Evolutionary conservation across 2,329 filamentous ascomycete genomes (phyloP).

Genomic region (Penicillium sp.): DNA sequence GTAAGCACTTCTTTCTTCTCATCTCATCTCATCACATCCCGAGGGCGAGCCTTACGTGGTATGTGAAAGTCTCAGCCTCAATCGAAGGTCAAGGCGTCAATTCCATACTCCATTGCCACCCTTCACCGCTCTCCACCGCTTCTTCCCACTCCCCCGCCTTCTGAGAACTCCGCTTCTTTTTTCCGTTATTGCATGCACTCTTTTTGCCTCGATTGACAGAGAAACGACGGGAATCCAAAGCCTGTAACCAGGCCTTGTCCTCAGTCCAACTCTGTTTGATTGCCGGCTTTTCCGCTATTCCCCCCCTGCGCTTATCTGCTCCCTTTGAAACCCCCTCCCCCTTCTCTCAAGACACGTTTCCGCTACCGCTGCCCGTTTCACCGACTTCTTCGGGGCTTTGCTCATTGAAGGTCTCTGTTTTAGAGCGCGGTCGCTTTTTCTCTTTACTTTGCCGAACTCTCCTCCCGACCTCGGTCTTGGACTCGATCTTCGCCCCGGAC

Average conservation of each 20-base stretch:
- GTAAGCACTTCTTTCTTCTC: background rate
- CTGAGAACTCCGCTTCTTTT: slow-evolving; percentile 13
- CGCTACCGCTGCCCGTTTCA: slow-evolving; percentile 2
- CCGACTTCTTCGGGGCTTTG: background rate
- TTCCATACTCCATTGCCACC: slow-evolving; percentile 6
- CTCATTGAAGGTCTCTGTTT: slow-evolving; percentile 8
- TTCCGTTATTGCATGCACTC: background rate
- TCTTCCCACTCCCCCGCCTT: slow-evolving; percentile 15
- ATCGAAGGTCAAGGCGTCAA: background rate
- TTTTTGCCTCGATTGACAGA: slow-evolving; percentile 4
- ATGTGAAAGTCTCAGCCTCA: background rate
- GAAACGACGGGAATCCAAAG: background rate
- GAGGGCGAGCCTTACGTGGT: no score
- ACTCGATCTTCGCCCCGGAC: slow-evolving; percentile 13
- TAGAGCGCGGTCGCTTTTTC: background rate
- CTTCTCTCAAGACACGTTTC: slow-evolving; percentile 7
- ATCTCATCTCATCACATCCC: no score
- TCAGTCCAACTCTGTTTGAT: slow-evolving; percentile 3
- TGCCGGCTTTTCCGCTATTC: background rate
- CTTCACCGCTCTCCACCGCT: slow-evolving; percentile 21
- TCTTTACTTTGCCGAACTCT: background rate
- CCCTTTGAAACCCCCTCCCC: background rate
- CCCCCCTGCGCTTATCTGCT: slow-evolving; percentile 6
- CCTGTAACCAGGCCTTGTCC: background rate
- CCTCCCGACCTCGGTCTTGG: slow-evolving; percentile 1